Evolutionary conservation across 805 yeast species (phyloP).

Genomic region (Metschnikowia borealis): DNA sequence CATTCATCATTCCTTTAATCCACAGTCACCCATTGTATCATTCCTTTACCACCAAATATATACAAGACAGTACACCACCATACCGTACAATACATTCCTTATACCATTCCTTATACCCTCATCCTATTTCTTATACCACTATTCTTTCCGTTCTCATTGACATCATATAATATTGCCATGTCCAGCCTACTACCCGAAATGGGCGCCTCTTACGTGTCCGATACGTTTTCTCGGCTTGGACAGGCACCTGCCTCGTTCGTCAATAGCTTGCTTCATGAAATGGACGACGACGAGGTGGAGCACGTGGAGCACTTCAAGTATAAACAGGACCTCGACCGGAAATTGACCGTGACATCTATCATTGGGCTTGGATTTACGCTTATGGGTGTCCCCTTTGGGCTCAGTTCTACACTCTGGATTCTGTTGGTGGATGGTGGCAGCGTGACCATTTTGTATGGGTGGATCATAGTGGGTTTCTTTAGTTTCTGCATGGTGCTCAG

Average conservation of each 20-base stretch:
- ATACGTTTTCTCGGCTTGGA: slow-evolving; percentile 12
- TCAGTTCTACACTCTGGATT: slow-evolving; percentile 68
- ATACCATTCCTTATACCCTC: not conserved
- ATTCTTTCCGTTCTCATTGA: not conserved
- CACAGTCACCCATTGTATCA: too few species aligned
- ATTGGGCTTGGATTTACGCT: slow-evolving; percentile 76
- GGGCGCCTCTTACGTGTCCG: slow-evolving; percentile 10
- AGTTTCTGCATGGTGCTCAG: slow-evolving; percentile 65
- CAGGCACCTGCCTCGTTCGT: slow-evolving; percentile 18
- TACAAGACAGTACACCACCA: too few species aligned
- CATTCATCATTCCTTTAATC: too few species aligned
- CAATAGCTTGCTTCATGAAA: slow-evolving; percentile 12
- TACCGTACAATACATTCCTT: not conserved
- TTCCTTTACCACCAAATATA: too few species aligned
- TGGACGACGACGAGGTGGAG: slow-evolving; percentile 47
- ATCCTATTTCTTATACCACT: not conserved
- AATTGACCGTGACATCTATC: slow-evolving; percentile 63
- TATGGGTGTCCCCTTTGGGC: slow-evolving; percentile 80
- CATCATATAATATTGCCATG: not conserved
- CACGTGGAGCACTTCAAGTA: slow-evolving; percentile 69
- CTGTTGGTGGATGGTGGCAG: slow-evolving; percentile 76
- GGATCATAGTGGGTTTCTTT: slow-evolving; percentile 61
- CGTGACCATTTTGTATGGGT: slow-evolving; percentile 71
- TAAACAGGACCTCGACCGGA: slow-evolving; percentile 65
- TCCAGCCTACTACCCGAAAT: slow-evolving; percentile 7